Evolutionary conservation across 345 rosid species (phyloP), one percentile per base, ranked within the genome.

Genomic region (Eucalyptus sp.): DNA sequence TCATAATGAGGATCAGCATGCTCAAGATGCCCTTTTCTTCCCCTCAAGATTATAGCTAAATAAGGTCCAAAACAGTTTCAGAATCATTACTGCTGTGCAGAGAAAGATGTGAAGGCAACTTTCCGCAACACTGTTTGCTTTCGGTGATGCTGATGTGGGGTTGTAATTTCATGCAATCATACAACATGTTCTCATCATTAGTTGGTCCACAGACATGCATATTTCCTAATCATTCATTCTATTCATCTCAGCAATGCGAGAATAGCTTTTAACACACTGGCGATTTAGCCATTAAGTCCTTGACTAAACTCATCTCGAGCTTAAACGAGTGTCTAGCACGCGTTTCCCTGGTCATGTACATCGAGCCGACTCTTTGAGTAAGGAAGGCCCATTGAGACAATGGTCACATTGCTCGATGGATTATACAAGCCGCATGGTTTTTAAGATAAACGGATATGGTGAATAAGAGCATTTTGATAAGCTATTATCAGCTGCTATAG

Each of bases 101-200:
- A 6, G 60, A 50, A 86, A 20, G 29, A 50, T 52, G 48, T 86
- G 62, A 13, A 46, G 54, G 29, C 27, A 8, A 50, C 87, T 50
- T 86, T 86, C 52, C 37, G 60, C 84, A 41, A 13, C 84, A 86
- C 87, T 29, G 60, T 86, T 46, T 86, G 88, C 88, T 87, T 87
- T 87, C 88, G 88, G 88, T 87, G 88, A 87, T 43, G 60, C 50
- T 87, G 88, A 87, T 52, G 88, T 60, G 31, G 48, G 44, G 84
- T 76, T 41, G 50, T 58, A 58, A 16, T 33, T 87, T 54, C 64
- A 33, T 18, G 88, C 64, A 43, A 52, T 87, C 88, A 87, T 87
- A 43, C 48, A 60, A 37, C 50, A 12, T 41, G 50, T 22, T 43
- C 41, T 87, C 31, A 76, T 76, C 48, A 76, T 76, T 76, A 41